Conservation (phyloP, 2,329 filamentous ascomycete genomes). For the Berkeleyomyces rouxiae region DNA sequence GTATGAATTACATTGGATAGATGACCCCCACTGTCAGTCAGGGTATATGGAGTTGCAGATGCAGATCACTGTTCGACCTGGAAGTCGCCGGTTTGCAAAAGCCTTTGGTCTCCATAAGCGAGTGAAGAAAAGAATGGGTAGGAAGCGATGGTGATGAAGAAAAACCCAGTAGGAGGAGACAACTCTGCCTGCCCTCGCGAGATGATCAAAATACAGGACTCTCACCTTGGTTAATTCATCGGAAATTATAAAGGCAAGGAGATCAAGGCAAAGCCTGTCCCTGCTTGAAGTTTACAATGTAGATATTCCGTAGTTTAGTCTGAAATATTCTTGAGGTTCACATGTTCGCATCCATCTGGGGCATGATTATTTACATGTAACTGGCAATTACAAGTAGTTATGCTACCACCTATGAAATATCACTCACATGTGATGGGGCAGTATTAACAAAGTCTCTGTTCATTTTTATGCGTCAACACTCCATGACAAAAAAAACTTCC, state of each 20-base stretch:
- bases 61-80: background rate
- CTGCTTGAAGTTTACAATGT: too few relatives aligned
- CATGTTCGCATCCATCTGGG: too few relatives aligned
- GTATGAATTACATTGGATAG: background rate
- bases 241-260: background rate
- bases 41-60: background rate
- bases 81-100: background rate
- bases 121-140: slow-evolving; percentile 1
- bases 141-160: background rate
- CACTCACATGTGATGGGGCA: too few relatives aligned
- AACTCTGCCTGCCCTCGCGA: background rate
- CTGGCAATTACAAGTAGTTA: too few relatives aligned
- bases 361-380: too few relatives aligned
- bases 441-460: too few relatives aligned
- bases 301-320: too few relatives aligned
- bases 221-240: background rate
- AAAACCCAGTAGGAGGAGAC: background rate
- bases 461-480: too few relatives aligned
- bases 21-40: background rate
- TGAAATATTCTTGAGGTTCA: too few relatives aligned
- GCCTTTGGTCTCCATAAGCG: background rate
- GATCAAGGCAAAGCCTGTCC: background rate
- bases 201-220: background rate
- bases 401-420: too few relatives aligned
- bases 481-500: too few relatives aligned